Conservation (phyloP, 768 basidiomycete genomes). For the Boletus vinaceobasis region DNA sequence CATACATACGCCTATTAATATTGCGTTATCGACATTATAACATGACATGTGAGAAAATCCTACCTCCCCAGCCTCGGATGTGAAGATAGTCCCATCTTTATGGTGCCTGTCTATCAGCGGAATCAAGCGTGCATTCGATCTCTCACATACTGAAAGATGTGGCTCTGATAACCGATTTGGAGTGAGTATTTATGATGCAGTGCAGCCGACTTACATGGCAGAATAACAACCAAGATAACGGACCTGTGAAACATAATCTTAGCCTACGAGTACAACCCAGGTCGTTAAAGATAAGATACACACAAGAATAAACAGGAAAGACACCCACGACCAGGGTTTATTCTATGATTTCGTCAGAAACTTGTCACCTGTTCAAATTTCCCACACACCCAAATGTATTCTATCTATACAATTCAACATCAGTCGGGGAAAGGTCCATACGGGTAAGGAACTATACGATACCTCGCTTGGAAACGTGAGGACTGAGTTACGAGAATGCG, state of each 20-base stretch:
- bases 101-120: neutral
- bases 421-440: neutral
- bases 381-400: conserved; percentile 14
- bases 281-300: neutral
- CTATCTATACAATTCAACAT: neutral
- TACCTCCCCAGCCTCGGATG: neutral
- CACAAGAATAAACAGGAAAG: conserved; percentile 9
- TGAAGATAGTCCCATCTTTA: neutral
- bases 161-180: neutral
- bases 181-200: too few species aligned
- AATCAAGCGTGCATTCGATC: neutral
- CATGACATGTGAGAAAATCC: neutral
- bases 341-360: conserved; percentile 3
- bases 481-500: neutral
- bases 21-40: neutral
- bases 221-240: conserved; percentile 12
- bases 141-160: neutral
- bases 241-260: neutral
- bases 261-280: neutral
- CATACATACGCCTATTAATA: neutral
- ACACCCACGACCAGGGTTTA: conserved; percentile 8
- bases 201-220: conserved; percentile 3
- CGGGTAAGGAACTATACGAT: neutral
- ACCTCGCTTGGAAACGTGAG: conserved; percentile 12
- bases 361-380: too few species aligned